Evolutionary conservation across 2,329 filamentous ascomycete genomes (phyloP).

Genomic region (Trichocomaceae sp.): DNA sequence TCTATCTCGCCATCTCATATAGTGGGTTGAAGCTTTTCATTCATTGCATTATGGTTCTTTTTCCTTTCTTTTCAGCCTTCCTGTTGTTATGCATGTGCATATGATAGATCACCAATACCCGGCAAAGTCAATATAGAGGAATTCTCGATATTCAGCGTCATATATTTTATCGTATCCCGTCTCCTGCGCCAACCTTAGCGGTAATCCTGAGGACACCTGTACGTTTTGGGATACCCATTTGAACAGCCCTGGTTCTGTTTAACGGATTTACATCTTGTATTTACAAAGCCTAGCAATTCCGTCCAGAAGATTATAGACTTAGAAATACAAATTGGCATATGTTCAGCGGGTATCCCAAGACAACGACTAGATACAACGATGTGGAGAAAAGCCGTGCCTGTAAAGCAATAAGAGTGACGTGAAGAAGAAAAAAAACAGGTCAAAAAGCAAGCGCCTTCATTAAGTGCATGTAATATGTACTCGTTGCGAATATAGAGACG

Average conservation of each 20-base stretch:
- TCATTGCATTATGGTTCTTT: neutral
- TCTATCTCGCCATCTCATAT: neutral
- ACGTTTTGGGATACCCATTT: neutral
- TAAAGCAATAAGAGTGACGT: neutral
- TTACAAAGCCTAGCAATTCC: neutral
- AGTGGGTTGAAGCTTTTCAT: neutral
- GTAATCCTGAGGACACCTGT: neutral
- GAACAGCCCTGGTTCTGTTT: no score
- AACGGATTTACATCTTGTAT: neutral
- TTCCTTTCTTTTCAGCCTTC: neutral
- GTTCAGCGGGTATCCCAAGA: constrained; percentile 8
- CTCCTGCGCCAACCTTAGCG: neutral
- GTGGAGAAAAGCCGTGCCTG: neutral
- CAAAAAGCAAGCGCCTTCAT: constrained; percentile 1
- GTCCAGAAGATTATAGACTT: neutral
- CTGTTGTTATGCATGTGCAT: neutral
- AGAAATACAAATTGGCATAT: constrained; percentile 2
- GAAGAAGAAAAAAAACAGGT: neutral
- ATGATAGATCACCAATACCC: constrained; percentile 8
- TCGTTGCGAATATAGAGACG: neutral
- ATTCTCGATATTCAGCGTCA: neutral
- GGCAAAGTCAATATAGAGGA: neutral
- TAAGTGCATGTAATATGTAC: constrained; percentile 4
- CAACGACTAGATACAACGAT: constrained; percentile 5
- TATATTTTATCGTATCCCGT: neutral